Conservation (phyloP, 768 basidiomycete genomes). For the Leccinum uliginosum region DNA sequence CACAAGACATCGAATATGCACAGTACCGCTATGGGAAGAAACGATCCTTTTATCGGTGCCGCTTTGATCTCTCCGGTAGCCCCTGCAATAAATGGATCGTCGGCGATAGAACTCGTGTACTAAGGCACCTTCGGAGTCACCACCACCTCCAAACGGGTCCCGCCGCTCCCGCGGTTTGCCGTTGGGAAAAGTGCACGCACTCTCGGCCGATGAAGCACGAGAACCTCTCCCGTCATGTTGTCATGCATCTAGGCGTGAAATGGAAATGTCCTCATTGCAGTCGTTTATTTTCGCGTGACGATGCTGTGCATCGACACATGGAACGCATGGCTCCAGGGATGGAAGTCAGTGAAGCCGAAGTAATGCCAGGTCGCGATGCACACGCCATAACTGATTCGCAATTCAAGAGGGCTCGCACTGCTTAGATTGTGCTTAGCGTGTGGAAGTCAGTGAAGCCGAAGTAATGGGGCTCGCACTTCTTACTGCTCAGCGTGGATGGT, state of each 20-base stretch:
- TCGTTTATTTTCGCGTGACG: slow-evolving; percentile 28
- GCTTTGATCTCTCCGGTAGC: slow-evolving; percentile 20
- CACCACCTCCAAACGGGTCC: slow-evolving; percentile 19
- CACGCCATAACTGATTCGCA: slow-evolving; percentile 9
- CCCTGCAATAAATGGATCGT: slow-evolving; percentile 25
- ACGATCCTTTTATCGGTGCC: slow-evolving; percentile 22
- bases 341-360: slow-evolving; percentile 22
- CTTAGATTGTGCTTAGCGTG: slow-evolving; percentile 1
- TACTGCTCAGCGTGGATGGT: neutral
- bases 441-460: too few species aligned
- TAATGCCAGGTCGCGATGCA: slow-evolving; percentile 17
- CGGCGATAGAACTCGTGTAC: slow-evolving; percentile 23
- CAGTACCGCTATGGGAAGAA: slow-evolving; percentile 16
- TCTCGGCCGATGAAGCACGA: slow-evolving; percentile 27
- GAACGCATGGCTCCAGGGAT: slow-evolving; percentile 25
- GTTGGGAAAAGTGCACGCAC: slow-evolving; percentile 24
- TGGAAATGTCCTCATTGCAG: slow-evolving; percentile 27
- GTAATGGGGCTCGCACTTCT: too few species aligned
- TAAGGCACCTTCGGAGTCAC: slow-evolving; percentile 26
- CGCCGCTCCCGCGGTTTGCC: slow-evolving; percentile 14
- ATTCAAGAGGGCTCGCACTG: neutral
- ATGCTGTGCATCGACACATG: slow-evolving; percentile 29
- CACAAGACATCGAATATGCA: slow-evolving; percentile 22
- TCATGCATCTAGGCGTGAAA: slow-evolving; percentile 28
- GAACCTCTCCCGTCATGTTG: slow-evolving; percentile 29